Conservation (phyloP, 192 early-diverging fungal species). For the Funneliformis geosporum region DNA sequence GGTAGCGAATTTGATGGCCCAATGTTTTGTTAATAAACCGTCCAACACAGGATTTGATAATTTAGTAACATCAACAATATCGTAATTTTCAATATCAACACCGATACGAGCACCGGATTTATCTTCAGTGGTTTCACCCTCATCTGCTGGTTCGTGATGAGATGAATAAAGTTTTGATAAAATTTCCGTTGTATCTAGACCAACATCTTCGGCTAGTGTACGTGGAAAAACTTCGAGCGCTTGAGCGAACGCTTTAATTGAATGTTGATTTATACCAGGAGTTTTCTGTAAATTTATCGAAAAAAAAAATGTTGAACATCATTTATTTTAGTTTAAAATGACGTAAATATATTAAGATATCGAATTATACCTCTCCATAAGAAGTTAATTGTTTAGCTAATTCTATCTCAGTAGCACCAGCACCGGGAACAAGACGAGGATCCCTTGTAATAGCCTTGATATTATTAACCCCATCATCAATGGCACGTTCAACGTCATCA, state of each 20-base stretch:
- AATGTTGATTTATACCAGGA: slow-evolving; percentile 93
- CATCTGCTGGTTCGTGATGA: slow-evolving; percentile 58
- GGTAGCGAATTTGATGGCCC: slow-evolving; percentile 88
- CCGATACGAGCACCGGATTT: slow-evolving; percentile 87
- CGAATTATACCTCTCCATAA: slow-evolving; percentile 62
- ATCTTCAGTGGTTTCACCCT: slow-evolving; percentile 29
- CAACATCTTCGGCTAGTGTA: slow-evolving; percentile 93
- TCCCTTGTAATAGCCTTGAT: slow-evolving; percentile 92
- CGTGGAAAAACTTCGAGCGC: slow-evolving; percentile 93
- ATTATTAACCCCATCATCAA: slow-evolving; percentile 97
- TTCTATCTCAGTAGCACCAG: slow-evolving; percentile 94
- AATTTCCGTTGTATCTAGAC: slow-evolving; percentile 90
- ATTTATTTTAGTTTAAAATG: background rate
- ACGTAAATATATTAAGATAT: background rate
- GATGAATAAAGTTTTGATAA: slow-evolving; percentile 91
- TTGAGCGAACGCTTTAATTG: slow-evolving; percentile 94
- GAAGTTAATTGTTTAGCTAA: slow-evolving; percentile 75
- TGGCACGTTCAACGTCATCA: slow-evolving; percentile 95
- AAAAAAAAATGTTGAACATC: too few relatives aligned
- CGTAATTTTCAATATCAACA: slow-evolving; percentile 56
- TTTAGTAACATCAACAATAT: slow-evolving; percentile 67
- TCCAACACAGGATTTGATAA: slow-evolving; percentile 69
- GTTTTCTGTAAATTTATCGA: slow-evolving; percentile 58
- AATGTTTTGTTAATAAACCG: slow-evolving; percentile 78
- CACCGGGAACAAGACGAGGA: slow-evolving; percentile 83